Base-by-base conservation (phyloP, 768 basidiomycete species). In the Sporobolomyces phaffii region DNA sequence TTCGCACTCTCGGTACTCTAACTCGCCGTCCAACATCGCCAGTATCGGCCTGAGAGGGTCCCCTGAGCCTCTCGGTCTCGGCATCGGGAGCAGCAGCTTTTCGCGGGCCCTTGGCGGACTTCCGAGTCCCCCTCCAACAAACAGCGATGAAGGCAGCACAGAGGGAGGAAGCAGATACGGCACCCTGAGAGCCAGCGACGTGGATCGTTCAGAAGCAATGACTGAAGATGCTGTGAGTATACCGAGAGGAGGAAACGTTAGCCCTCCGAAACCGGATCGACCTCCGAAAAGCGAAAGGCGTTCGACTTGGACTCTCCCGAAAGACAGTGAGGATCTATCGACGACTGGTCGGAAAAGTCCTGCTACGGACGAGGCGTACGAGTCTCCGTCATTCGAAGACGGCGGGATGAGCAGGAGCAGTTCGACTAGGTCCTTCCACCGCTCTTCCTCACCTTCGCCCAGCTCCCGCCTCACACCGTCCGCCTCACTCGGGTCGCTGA, bases 71-170 rank as follows among this genome's bases (percentile, higher is more conserved):
- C 45, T 47, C 18, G 58, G 58, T 2, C 22, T 59, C 41, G 34
- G 49, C 9, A n/a, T 54, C 22, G 31, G 36, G 14, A 29, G 9
- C 24, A 40, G 22, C 26, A 18, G 17, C 34, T 54, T 33, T 36
- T 34, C 28, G 40, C 43, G 50, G 50, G 17, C 9, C 31, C 0
- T 28, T 13, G n/a, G 41, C 22, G 57, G 54, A 31, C 15, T 64
- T 2, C 68, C 68, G 5, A 56, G 52, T 11, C 68, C 68, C 10
- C 68, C 68, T 5, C 49, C 41, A 11, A 69, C 68, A 7, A 53
- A 38, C 5, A 64, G 58, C 34, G 62, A 67, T n/a, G 65, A 28
- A 1, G 53, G 52, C 2, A 66, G 65, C 47, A 38, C 2, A 4
- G 41, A 26, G 17, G 60, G 29, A 33, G 58, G 48, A 5, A 64